Base-by-base conservation (phyloP, 768 basidiomycete genomes). In the Punctularia strigosozonata region DNA sequence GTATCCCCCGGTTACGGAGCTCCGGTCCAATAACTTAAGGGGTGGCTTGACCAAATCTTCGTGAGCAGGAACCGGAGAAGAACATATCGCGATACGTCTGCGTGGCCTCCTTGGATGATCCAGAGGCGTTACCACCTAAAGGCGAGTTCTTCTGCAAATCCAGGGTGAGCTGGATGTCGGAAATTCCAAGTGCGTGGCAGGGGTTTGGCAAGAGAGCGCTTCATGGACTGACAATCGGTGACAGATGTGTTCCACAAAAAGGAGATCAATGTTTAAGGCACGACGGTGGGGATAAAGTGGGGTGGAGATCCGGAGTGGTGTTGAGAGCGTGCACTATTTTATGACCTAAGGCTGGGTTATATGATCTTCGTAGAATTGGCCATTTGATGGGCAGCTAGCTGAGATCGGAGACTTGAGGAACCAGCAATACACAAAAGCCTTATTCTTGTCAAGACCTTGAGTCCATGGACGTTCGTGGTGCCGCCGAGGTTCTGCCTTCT, bases 131-230 rank as follows among this genome's bases (percentile, higher is more conserved):
- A 10, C 50, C 47, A 18, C 50, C 47, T 8, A 45, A 43, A 26
- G 47, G 43, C 19, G 50, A 49, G 37, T 48, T 51, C 42, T 51
- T 51, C 36, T 46, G 42, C 43, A 48, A 43, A 36, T 24, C 42
- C n/a, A 37, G 45, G 10, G 41, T 35, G 17, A 32, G 17, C 14
- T 51, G 47, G 47, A 23, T 44, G 47, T 43, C 47, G 20, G 50
- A 46, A 31, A 40, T 50, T 31, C 47, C 41, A 1, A 24, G 46
- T 45, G 31, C 21, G 47, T 36, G n/a, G 33, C 18, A 19, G 12
- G 7, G 33, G 12, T 20, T 19, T 34, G 7, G 33, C 10, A 19
- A 10, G 28, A 10, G 18, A 8, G 33, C 10, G 19, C 8, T 34
- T 19, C 33, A 12, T 34, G 13, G 33, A 34, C 10, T 19, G 33